Evolutionary conservation across 2,329 filamentous ascomycete genomes (phyloP).

Genomic region (Alternaria arborescens): DNA sequence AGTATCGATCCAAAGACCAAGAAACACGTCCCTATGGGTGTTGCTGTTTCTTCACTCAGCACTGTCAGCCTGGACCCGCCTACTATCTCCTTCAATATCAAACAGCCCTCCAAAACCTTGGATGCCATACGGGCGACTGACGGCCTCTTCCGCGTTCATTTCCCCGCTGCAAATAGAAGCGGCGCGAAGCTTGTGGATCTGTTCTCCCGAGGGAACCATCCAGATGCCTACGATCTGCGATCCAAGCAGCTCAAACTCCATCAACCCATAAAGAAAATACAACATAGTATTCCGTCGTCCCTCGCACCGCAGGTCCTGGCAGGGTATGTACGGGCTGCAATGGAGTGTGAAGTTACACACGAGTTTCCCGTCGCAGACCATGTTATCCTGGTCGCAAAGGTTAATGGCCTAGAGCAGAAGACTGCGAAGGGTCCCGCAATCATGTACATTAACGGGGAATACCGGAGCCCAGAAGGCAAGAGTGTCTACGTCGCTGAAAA

Average conservation of each 20-base stretch:
- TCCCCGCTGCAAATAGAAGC: constrained; percentile 50
- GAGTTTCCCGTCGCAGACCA: constrained; percentile 58
- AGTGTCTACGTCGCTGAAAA: constrained; percentile 6
- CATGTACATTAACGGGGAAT: constrained; percentile 40
- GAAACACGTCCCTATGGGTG: constrained; percentile 44
- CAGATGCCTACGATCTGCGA: constrained; percentile 32
- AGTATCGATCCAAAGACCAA: constrained; percentile 22
- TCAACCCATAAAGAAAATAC: constrained; percentile 13
- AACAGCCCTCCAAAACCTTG: constrained; percentile 64
- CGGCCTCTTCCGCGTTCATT: constrained; percentile 59
- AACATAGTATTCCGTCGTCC: constrained; percentile 8
- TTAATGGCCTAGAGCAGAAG: constrained; percentile 31
- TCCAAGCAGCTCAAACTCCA: constrained; percentile 11
- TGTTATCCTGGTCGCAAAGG: constrained; percentile 57
- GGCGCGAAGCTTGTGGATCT: constrained; percentile 43
- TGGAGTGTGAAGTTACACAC: constrained; percentile 48
- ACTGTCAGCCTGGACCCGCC: constrained; percentile 67
- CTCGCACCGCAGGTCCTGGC: constrained; percentile 28
- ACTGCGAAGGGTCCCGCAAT: constrained; percentile 20
- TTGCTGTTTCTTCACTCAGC: constrained; percentile 69
- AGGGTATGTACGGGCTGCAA: constrained; percentile 32
- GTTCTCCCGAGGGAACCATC: constrained; percentile 43
- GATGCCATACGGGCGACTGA: constrained; percentile 59
- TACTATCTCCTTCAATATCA: constrained; percentile 70
- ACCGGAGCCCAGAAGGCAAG: constrained; percentile 21